A percentile compares a stretch with the other conserved stretches of the same genome.
Evolutionary conservation across 2,329 filamentous ascomycete species (phyloP).

Genomic region (Thyridium curvatum): DNA sequence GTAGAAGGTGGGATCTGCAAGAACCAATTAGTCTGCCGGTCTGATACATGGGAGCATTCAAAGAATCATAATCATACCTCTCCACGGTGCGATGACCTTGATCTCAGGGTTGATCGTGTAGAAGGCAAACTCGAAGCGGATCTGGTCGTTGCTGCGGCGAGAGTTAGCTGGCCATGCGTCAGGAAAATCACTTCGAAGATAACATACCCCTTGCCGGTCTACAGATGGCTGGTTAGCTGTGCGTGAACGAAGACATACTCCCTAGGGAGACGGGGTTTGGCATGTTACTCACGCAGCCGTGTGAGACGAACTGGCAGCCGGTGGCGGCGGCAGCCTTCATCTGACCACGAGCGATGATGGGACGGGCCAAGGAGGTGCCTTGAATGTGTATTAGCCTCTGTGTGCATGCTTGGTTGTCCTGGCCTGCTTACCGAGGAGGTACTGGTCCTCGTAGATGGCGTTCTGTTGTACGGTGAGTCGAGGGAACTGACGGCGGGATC

Average conservation of each 20-base stretch:
- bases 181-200: too few species aligned
- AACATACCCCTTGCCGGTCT: too few species aligned
- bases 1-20: slow-evolving; percentile 41
- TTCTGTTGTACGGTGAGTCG: slow-evolving; percentile 36
- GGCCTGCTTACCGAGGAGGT: slow-evolving; percentile 33
- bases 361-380: slow-evolving; percentile 59
- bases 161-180: too few species aligned
- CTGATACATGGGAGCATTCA: too few species aligned
- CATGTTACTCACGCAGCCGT: slow-evolving; percentile 43
- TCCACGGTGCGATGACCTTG: slow-evolving; percentile 71
- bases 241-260: too few species aligned
- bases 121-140: slow-evolving; percentile 52
- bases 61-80: slow-evolving; percentile 38
- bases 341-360: slow-evolving; percentile 63
- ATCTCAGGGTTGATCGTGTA: slow-evolving; percentile 48
- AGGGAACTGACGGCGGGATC: too few species aligned
- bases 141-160: slow-evolving; percentile 33
- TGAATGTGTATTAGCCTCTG: slow-evolving; percentile 19
- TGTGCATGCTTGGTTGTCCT: slow-evolving; percentile 10
- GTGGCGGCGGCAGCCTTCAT: slow-evolving; percentile 58
- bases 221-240: too few species aligned
- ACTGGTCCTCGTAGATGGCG: slow-evolving; percentile 58
- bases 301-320: slow-evolving; percentile 45
- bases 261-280: not conserved
- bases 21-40: too few species aligned